These are phyloP conservation scores for Zoysia japonica DNA, from an alignment of 176 grass and related monocot species.

Conservation along the genomic window DNA sequence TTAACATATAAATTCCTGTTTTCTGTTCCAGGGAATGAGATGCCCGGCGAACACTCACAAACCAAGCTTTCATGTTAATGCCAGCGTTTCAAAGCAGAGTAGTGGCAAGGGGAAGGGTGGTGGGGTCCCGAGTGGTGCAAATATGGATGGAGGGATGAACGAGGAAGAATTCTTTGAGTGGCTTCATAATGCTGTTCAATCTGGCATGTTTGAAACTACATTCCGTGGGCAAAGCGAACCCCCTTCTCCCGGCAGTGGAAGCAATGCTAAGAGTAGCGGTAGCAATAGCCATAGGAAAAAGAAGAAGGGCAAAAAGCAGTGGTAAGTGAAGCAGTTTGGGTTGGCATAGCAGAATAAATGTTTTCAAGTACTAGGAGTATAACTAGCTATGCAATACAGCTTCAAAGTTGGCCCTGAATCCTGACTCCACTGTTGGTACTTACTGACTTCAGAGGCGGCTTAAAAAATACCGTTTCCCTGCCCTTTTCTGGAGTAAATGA, in stretches of 20 bases:
- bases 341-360: slow-evolving; percentile 20
- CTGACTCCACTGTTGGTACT: background rate
- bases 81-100: slow-evolving; percentile 67
- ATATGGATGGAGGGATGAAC: slow-evolving; percentile 64
- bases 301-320: slow-evolving; percentile 82
- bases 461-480: background rate
- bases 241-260: slow-evolving; percentile 49
- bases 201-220: slow-evolving; percentile 70
- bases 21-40: slow-evolving; percentile 76
- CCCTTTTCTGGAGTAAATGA: background rate
- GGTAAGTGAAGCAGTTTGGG: slow-evolving; percentile 46
- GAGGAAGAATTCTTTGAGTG: slow-evolving; percentile 93
- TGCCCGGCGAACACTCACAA: slow-evolving; percentile 89
- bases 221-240: slow-evolving; percentile 43
- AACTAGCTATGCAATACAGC: slow-evolving; percentile 10
- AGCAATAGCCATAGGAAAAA: slow-evolving; percentile 59
- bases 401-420: background rate
- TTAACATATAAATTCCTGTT: slow-evolving; percentile 22
- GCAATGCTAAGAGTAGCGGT: slow-evolving; percentile 40
- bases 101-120: slow-evolving; percentile 66
- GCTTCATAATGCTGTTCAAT: slow-evolving; percentile 83
- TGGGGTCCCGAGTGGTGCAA: slow-evolving; percentile 31
- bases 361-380: background rate
- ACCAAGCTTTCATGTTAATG: slow-evolving; percentile 89
- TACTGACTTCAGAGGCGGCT: background rate